A percentile compares a stretch with the other conserved stretches of the same genome.
phyloP scores from a whole-genome alignment of 2,329 filamentous ascomycete species.

The Cladosporium sp. region DNA sequence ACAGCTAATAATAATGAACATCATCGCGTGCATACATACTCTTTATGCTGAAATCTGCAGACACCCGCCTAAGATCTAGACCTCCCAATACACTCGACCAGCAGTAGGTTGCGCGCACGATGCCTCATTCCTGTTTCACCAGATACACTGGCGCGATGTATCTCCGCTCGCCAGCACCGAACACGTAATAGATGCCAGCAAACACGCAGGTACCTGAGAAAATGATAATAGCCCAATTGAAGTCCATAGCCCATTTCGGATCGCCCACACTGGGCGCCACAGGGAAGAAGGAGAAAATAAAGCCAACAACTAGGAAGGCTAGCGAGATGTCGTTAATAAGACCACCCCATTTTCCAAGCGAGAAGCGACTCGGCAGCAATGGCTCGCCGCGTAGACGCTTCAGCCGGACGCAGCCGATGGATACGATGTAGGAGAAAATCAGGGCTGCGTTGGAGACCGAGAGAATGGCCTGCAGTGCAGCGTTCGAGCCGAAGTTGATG shows the following conservation, averaged over 20 bases:
- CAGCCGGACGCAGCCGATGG: conserved; percentile 30
- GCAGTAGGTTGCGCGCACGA: not conserved
- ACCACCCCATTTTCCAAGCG: conserved; percentile 29
- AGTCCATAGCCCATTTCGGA: conserved; percentile 21
- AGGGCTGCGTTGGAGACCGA: conserved; percentile 36
- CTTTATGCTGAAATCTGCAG: no score
- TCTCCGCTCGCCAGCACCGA: conserved; percentile 21
- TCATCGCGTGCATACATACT: no score
- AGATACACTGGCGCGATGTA: conserved; percentile 30
- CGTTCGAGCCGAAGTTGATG: conserved; percentile 41
- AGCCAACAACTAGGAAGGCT: conserved; percentile 27
- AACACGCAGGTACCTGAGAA: conserved; percentile 24
- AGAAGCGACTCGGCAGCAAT: conserved; percentile 29
- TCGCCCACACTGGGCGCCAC: conserved; percentile 19
- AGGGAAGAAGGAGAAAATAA: conserved; percentile 34
- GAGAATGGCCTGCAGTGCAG: conserved; percentile 39
- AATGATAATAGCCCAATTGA: conserved; percentile 33
- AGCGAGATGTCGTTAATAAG: conserved; percentile 31
- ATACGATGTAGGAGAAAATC: conserved; percentile 32
- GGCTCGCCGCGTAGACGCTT: conserved; percentile 30
- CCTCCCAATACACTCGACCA: not conserved
- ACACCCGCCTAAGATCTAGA: no score
- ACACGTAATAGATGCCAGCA: conserved; percentile 25
- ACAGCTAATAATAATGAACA: no score
- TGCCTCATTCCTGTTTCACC: conserved; percentile 25